phyloP scores from a whole-genome alignment of 2,329 filamentous ascomycete genomes.

The Trichoderma breve region DNA sequence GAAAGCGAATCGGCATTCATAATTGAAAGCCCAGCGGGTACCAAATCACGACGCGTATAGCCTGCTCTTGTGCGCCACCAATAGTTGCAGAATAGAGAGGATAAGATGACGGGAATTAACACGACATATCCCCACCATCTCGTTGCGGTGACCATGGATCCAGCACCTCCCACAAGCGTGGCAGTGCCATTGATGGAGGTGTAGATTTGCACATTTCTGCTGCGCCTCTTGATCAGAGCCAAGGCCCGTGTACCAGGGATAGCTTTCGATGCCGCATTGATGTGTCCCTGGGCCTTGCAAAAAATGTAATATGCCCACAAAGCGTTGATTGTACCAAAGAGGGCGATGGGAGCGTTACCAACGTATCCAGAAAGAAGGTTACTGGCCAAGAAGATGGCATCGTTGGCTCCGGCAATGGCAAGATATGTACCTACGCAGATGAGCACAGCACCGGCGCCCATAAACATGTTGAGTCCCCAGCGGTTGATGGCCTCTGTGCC shows the following conservation, averaged over 20 bases:
- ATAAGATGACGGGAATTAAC: constrained; percentile 48
- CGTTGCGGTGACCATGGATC: constrained; percentile 49
- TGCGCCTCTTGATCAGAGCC: constrained; percentile 36
- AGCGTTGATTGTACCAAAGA: constrained; percentile 49
- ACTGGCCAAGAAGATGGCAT: constrained; percentile 42
- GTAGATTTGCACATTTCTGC: constrained; percentile 44
- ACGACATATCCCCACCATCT: constrained; percentile 54
- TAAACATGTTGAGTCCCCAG: constrained; percentile 48
- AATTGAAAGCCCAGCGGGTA: not conserved
- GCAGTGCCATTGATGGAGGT: constrained; percentile 44
- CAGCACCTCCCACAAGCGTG: constrained; percentile 47
- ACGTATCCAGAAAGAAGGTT: constrained; percentile 56
- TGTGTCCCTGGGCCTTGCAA: constrained; percentile 40
- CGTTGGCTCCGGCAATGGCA: constrained; percentile 51
- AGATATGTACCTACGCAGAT: constrained; percentile 52
- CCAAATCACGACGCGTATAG: constrained; percentile 33
- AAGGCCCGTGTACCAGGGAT: constrained; percentile 29
- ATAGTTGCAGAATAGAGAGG: constrained; percentile 46
- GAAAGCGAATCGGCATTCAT: constrained; percentile 21
- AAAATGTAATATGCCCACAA: constrained; percentile 47
- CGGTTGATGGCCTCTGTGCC: constrained; percentile 52
- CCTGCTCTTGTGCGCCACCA: constrained; percentile 48
- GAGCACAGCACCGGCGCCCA: constrained; percentile 49
- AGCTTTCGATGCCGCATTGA: constrained; percentile 26
- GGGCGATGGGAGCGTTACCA: constrained; percentile 49